Conservation (phyloP, 2,329 filamentous ascomycete species). For the Colletotrichum graminicola region DNA sequence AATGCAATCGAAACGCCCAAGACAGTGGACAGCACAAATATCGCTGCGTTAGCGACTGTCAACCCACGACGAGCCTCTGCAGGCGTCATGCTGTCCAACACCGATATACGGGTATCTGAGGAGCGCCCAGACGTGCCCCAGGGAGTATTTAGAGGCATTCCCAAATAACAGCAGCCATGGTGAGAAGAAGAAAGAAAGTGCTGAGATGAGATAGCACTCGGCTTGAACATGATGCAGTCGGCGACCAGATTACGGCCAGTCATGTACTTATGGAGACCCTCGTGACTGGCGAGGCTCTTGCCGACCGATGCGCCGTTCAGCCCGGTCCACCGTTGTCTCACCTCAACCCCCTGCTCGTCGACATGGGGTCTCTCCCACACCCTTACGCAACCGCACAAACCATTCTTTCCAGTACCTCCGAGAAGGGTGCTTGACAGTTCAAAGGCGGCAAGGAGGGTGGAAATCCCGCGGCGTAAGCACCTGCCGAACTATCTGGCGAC, state of each 20-base stretch:
- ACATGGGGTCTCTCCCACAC: conserved; percentile 44
- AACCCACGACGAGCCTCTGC: conserved; percentile 2
- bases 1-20: not conserved
- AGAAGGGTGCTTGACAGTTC: conserved; percentile 18
- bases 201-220: conserved; percentile 21
- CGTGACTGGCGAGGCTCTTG: conserved; percentile 43
- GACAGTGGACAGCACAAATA: conserved; percentile 3
- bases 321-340: conserved; percentile 43
- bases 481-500: conserved; percentile 5
- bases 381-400: conserved; percentile 42
- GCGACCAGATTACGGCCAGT: conserved; percentile 33
- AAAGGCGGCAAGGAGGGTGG: not conserved
- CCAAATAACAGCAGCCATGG: conserved; percentile 12
- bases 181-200: conserved; percentile 34
- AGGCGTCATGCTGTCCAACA: conserved; percentile 12
- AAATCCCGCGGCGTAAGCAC: not conserved
- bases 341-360: conserved; percentile 42
- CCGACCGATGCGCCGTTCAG: conserved; percentile 43
- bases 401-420: conserved; percentile 16
- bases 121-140: conserved; percentile 10
- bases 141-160: conserved; percentile 12
- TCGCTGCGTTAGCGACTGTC: not conserved
- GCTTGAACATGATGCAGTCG: conserved; percentile 42
- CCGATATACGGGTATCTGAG: conserved; percentile 11
- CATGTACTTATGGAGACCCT: conserved; percentile 37